Evolutionary conservation across 371 early-diverging fungal species (phyloP), one percentile per base, ranked within the genome.

Genomic region (Lichtheimia hyalospora): DNA sequence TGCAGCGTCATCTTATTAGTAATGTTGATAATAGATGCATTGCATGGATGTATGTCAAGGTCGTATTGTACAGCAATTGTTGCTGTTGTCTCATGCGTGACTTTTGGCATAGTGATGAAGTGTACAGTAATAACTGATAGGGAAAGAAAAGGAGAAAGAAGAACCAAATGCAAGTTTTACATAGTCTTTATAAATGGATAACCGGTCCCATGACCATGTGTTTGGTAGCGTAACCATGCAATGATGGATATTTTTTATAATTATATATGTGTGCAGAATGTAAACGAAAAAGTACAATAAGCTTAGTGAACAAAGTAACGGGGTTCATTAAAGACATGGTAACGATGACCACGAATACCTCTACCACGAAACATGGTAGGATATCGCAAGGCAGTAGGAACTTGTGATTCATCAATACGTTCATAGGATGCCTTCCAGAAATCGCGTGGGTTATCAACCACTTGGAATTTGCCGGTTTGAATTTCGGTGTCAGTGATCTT

Each of bases 401-500:
- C 83, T 51, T 85, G 64, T 21, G 70, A 62, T 64, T 90, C 91
- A 23, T 55, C 27, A 34, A 82, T 59, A 12, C 81, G 81, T 14
- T 73, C 70, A 72, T 90, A 88, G 40, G 79, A 74, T 48, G 86
- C 87, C 61, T 74, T 77, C 82, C 84, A 81, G 28, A 63, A 79
- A 6, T 77, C 64, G 27, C 68, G 59, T 2, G 81, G 75, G 50
- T 77, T 73, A n/a, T 82, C 77, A 15, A 89, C 79, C 10, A 90
- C 71, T 61, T 84, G 82, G 80, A 89, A 92, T 74, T 90, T 90
- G 61, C 86, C 93, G n/a, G 81, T 78, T 67, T 92, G 93, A 60
- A 92, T 90, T 75, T 92, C 93, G 3, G 93, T 92, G 57, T 92
- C 93, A 0, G 93, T 91, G 61, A 92, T 90, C 39, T 87, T 83